Base-by-base conservation (phyloP, 2,329 filamentous ascomycete species). In the Calonectria honghensis region DNA sequence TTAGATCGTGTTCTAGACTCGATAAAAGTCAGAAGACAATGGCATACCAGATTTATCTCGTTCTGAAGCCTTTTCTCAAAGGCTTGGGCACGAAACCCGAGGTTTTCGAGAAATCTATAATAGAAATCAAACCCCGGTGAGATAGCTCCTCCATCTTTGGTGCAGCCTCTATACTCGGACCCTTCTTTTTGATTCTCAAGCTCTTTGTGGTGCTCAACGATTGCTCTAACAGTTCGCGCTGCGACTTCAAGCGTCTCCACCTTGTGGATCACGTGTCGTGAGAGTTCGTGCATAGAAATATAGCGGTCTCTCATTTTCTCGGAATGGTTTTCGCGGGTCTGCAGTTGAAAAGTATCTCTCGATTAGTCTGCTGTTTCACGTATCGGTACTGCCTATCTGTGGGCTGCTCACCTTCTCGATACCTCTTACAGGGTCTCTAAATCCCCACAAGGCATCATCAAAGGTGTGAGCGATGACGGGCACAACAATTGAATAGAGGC, bases 1-100 rank as follows among this genome's bases (percentile, higher is more conserved):
- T 54, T 32, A 54, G 51, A 29, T n/a, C 4, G 6, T 20, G 14
- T 1, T 14, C 7, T 6, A 13, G 7, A 32, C n/a, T 54, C 27
- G 3, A 14, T 20, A 7, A 14, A 6, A 5, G 51, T 2, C 5
- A 35, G 16, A 41, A 18, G 39, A 20, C 3, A 41, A 5, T 39
- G 16, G 18, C 0, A 11, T 54, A 54, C 51, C 29, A 54, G 18
- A 3, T 31, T 54, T 6, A 54, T 54, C 32, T 54, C 29, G 29
- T 54, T 54, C 20, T 54, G 51, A 1, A 54, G 51, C 20, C 51
- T 54, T 7, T 54, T 54, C 29, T 54, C 51, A 54, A 54, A 54
- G 18, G 51, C 29, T 11, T 54, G 29, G 4, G 51, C 51, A 2
- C 51, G 51, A 2, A 6, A 54, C 4, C 31, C 29, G 4, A 54